A percentile compares a stretch with the other conserved stretches of the same genome.
These are phyloP conservation scores for Arthroderma uncinatum DNA, from an alignment of 2,329 filamentous ascomycete species.

Conservation along the genomic window DNA sequence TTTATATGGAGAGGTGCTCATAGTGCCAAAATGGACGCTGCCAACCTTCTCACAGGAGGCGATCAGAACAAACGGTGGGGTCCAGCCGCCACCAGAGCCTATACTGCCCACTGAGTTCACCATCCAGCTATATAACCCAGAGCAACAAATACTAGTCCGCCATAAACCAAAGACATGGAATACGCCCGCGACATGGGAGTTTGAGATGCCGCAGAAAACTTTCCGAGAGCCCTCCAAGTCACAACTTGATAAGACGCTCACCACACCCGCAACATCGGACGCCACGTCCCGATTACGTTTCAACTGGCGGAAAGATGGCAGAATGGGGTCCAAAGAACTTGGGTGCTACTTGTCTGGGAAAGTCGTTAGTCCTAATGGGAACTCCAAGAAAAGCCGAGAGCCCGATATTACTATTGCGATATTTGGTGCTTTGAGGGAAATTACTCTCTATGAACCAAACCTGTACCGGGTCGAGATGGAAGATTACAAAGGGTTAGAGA, in stretches of 20 bases:
- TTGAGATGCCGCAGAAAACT: conserved; percentile 76
- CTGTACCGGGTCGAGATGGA: conserved; percentile 82
- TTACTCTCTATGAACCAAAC: conserved; percentile 91
- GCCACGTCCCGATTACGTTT: conserved; percentile 66
- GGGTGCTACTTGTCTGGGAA: conserved; percentile 78
- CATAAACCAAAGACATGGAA: conserved; percentile 65
- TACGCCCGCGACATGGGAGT: conserved; percentile 72
- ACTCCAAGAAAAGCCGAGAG: conserved; percentile 70
- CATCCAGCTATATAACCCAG: conserved; percentile 89
- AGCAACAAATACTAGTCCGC: conserved; percentile 64
- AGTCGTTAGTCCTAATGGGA: conserved; percentile 49
- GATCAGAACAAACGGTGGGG: conserved; percentile 56
- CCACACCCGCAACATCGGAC: conserved; percentile 45
- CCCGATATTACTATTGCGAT: conserved; percentile 92
- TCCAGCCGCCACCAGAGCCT: conserved; percentile 55
- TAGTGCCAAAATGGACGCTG: conserved; percentile 76
- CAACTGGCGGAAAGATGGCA: conserved; percentile 79
- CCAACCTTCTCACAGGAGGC: conserved; percentile 72
- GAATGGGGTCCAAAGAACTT: conserved; percentile 66
- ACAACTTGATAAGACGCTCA: conserved; percentile 61
- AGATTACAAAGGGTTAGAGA: conserved; percentile 83
- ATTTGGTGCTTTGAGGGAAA: conserved; percentile 61
- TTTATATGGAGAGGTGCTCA: conserved; percentile 74
- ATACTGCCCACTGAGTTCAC: conserved; percentile 66
- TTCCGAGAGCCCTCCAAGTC: conserved; percentile 74